These are phyloP conservation scores for Komagataella ulmi DNA, from an alignment of 805 yeast species.

Conservation along the genomic window DNA sequence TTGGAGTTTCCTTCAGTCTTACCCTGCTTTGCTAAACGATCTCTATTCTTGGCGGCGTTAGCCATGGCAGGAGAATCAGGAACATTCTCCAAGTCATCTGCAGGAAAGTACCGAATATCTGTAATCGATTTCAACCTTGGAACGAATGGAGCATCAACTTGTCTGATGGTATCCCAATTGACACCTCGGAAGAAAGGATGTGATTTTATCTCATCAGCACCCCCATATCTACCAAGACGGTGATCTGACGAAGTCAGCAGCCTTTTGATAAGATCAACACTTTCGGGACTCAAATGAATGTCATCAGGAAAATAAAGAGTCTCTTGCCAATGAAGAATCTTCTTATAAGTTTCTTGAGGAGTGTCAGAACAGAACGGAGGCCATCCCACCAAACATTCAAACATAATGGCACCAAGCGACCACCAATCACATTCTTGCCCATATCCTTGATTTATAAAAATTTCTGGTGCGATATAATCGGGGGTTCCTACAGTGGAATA, in stretches of 20 bases:
- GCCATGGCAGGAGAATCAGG: slow-evolving; percentile 78
- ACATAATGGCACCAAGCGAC: slow-evolving; percentile 94
- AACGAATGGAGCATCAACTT: slow-evolving; percentile 85
- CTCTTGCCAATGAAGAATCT: slow-evolving; percentile 86
- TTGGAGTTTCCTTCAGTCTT: slow-evolving; percentile 34
- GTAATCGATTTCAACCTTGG: slow-evolving; percentile 87
- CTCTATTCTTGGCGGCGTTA: slow-evolving; percentile 55
- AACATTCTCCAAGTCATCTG: slow-evolving; percentile 88
- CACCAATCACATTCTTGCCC: slow-evolving; percentile 99
- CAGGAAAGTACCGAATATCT: slow-evolving; percentile 96
- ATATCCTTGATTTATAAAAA: slow-evolving; percentile 83
- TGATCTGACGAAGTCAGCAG: slow-evolving; percentile 67
- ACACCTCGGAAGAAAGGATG: slow-evolving; percentile 96
- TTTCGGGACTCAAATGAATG: slow-evolving; percentile 76
- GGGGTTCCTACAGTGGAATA: slow-evolving; percentile 96
- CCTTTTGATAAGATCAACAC: slow-evolving; percentile 73
- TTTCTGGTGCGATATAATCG: slow-evolving; percentile 92
- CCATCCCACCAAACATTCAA: slow-evolving; percentile 93
- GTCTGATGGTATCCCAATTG: slow-evolving; percentile 81
- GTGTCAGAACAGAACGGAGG: slow-evolving; percentile 95
- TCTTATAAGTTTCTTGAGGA: slow-evolving; percentile 86
- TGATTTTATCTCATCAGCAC: slow-evolving; percentile 79
- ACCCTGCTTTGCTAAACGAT: slow-evolving; percentile 25
- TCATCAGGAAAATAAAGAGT: slow-evolving; percentile 84
- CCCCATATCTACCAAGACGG: slow-evolving; percentile 79